Conservation (phyloP, 345 rosid genomes). For the Acer yangbiense region DNA sequence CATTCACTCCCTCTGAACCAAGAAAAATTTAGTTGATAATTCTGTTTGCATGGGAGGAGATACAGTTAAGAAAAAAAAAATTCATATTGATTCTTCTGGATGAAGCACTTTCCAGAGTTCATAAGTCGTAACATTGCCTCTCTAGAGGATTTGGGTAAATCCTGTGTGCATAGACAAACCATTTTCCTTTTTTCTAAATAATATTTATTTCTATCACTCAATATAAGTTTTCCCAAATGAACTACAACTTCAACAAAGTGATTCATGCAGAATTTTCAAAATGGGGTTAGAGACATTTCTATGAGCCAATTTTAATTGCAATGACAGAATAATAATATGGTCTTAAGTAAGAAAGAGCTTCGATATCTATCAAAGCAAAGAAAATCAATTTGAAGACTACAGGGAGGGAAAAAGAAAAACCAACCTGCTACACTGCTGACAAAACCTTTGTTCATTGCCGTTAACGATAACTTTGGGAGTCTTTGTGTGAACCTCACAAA, state of each 20-base stretch:
- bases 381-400: neutral
- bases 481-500: constrained; percentile 61
- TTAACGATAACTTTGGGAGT: constrained; percentile 56
- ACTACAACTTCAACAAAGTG: neutral
- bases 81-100: neutral
- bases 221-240: neutral
- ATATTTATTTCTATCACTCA: neutral
- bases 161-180: neutral
- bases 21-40: neutral
- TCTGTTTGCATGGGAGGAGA: neutral
- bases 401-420: constrained; percentile 5
- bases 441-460: constrained; percentile 58
- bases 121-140: neutral
- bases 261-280: neutral
- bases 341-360: neutral
- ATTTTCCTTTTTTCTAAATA: neutral
- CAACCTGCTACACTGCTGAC: constrained; percentile 71
- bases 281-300: neutral
- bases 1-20: neutral
- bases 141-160: neutral
- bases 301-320: neutral
- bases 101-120: neutral
- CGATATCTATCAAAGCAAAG: neutral
- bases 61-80: neutral
- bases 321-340: neutral